Base-by-base conservation (phyloP, 139 green algal genomes). In the Picochlorum sp. region DNA sequence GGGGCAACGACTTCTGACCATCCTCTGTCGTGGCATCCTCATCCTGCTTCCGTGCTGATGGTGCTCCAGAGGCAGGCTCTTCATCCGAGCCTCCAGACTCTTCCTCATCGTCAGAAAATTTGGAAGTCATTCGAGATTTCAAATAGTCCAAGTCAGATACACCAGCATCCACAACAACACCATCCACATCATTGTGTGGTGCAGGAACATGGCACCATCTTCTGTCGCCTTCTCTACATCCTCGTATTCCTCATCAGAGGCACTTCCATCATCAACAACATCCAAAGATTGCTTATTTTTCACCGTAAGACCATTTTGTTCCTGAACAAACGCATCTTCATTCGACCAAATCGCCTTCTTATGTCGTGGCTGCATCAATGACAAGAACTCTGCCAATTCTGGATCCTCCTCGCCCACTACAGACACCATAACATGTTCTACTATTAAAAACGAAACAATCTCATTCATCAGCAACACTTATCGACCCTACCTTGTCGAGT, bases 81-180 rank as follows among this genome's bases (percentile, higher is more conserved):
- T 63, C 55, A 41, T 57, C 21, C n/a, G 34, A 51, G 45, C 52
- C 32, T 55, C 9, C 65, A 24, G 54, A 63, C n/a, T 15, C 71
- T 38, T 37, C 60, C 16, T 55, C 23, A 14, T 86, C 85, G 10
- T 76, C 65, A 23, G 84, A 73, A 52, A 76, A 79, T 32, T 65
- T 70, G 13, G 51, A 58, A 52, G 37, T 61, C 82, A 96, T 85
- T 10, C 87, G 74, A 8, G 73, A 81, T 14, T 65, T 68, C 24
- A 97, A 61, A 58, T 97, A 97, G 6, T 95, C 90, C 61, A 95
- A 51, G 37, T 97, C 87, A 30, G 83, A 92, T 37, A 96, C 64
- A 0, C 47, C 80, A 13, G 79, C 69, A 49, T 83, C 58, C 1
- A 60, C 44, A 9, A 85, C 73, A n/a, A 70, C 49, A 23, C 16